Percentiles rank a stretch among this genome's conserved stretches.
Evolutionary conservation across 768 basidiomycete genomes (phyloP).

Genomic region (Neoboletus subvelutipes): DNA sequence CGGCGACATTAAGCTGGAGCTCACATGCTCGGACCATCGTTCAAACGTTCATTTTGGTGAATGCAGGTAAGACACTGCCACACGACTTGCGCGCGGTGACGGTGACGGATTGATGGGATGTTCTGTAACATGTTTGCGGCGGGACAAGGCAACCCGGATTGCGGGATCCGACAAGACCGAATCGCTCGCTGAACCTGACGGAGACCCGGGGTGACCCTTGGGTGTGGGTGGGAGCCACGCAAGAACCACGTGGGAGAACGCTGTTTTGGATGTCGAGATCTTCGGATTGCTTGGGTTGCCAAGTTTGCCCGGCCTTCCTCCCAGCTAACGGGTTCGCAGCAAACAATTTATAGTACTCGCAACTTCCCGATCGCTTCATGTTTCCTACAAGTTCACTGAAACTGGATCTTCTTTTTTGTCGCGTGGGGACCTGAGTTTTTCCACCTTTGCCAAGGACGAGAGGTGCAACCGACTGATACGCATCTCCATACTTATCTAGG

Average conservation of each 20-base stretch:
- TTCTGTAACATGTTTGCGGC: neutral
- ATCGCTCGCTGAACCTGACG: slow-evolving; percentile 12
- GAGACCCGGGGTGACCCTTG: slow-evolving; percentile 9
- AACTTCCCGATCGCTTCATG: slow-evolving; percentile 22
- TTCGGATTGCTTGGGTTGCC: slow-evolving; percentile 10
- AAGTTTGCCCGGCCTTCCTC: slow-evolving; percentile 13
- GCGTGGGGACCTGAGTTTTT: slow-evolving; percentile 9
- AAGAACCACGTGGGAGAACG: slow-evolving; percentile 26
- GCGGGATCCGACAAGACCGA: slow-evolving; percentile 7
- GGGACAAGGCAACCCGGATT: slow-evolving; percentile 15
- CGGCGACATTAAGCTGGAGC: slow-evolving; percentile 10
- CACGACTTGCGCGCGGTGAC: neutral
- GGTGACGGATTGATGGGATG: neutral
- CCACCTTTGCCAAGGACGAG: slow-evolving; percentile 2
- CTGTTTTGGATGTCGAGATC: slow-evolving; percentile 19
- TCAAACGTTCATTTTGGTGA: neutral
- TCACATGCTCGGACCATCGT: slow-evolving; percentile 9
- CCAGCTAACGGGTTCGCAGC: slow-evolving; percentile 12
- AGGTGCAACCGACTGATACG: neutral
- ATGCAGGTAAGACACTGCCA: slow-evolving; percentile 12
- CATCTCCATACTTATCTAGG: neutral
- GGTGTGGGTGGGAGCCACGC: slow-evolving; percentile 22
- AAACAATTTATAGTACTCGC: slow-evolving; percentile 17
- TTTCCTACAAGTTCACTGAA: slow-evolving; percentile 6
- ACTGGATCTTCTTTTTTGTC: slow-evolving; percentile 17